phyloP scores from a whole-genome alignment of 1,284 basidiomycete genomes.

The Acaromyces ingoldii region DNA sequence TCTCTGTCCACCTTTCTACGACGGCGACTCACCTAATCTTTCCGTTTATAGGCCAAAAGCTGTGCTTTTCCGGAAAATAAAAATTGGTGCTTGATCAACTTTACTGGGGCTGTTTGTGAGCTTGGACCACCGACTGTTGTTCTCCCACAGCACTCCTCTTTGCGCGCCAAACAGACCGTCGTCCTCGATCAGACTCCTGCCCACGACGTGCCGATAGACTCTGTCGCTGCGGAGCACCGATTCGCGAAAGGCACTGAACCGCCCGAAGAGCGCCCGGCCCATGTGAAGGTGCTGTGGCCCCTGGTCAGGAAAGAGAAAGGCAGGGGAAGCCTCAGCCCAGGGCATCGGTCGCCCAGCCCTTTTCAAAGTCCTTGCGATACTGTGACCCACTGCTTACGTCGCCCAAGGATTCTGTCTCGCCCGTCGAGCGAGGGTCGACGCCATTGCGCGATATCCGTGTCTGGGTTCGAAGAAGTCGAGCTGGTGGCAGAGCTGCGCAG shows the following conservation, averaged over 20 bases:
- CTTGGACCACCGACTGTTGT: constrained; percentile 13
- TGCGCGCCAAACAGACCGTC: constrained; percentile 12
- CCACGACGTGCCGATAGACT: constrained; percentile 4
- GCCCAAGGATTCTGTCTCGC: not conserved
- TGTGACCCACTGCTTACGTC: not conserved
- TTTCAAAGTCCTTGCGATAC: not conserved
- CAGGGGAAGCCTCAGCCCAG: not conserved
- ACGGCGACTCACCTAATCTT: too few species aligned
- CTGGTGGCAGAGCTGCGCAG: not conserved
- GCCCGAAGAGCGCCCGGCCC: constrained; percentile 18
- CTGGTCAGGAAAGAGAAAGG: constrained; percentile 22
- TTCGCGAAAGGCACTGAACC: constrained; percentile 18
- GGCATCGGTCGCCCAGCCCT: not conserved
- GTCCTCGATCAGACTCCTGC: constrained; percentile 11
- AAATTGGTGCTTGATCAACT: too few species aligned
- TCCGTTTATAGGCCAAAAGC: too few species aligned
- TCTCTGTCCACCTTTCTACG: too few species aligned
- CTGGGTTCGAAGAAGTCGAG: too few species aligned
- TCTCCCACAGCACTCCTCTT: not conserved
- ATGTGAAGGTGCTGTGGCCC: constrained; percentile 24
- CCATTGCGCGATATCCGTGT: not conserved
- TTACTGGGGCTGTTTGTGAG: too few species aligned
- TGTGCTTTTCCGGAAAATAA: too few species aligned
- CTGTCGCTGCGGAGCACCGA: constrained; percentile 13
- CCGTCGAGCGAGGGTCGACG: not conserved